These are phyloP conservation scores for Dioscorea cayenensis DNA, from an alignment of 116 monocot species.

Conservation along the genomic window DNA sequence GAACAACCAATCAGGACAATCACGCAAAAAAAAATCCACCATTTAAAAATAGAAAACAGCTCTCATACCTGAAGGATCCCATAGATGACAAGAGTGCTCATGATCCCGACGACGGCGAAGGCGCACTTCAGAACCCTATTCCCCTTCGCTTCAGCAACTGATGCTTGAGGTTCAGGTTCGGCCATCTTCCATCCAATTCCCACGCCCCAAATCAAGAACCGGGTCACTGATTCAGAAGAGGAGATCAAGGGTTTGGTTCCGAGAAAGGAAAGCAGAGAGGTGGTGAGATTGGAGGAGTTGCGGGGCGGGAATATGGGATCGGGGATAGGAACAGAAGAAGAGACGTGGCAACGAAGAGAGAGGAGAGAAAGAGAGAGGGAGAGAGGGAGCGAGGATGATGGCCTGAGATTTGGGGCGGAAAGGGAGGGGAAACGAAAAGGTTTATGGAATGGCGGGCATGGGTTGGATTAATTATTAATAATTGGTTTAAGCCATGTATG, in stretches of 20 bases:
- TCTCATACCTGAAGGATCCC: constrained; percentile 60
- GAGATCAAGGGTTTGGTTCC: background rate
- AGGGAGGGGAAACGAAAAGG: too few species aligned
- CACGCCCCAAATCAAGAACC: background rate
- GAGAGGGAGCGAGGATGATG: too few species aligned
- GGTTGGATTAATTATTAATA: too few species aligned
- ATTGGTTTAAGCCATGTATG: too few species aligned
- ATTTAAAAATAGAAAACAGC: background rate
- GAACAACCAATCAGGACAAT: constrained; percentile 7
- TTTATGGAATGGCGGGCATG: too few species aligned
- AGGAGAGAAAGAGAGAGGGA: too few species aligned
- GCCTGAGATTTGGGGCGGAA: too few species aligned
- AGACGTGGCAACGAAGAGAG: too few species aligned
- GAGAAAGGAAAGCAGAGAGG: background rate
- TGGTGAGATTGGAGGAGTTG: background rate
- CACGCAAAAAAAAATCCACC: too few species aligned
- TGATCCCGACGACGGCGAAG: constrained; percentile 65
- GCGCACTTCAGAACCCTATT: constrained; percentile 32
- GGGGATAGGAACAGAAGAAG: too few species aligned
- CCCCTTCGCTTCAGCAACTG: constrained; percentile 15
- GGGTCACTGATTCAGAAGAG: background rate
- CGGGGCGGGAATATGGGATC: too few species aligned
- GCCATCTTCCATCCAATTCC: constrained; percentile 29
- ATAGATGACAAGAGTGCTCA: constrained; percentile 79
- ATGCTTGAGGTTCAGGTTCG: constrained; percentile 6